Conservation (phyloP, 129 eudicot genomes). For the Flaveria bidentis region DNA sequence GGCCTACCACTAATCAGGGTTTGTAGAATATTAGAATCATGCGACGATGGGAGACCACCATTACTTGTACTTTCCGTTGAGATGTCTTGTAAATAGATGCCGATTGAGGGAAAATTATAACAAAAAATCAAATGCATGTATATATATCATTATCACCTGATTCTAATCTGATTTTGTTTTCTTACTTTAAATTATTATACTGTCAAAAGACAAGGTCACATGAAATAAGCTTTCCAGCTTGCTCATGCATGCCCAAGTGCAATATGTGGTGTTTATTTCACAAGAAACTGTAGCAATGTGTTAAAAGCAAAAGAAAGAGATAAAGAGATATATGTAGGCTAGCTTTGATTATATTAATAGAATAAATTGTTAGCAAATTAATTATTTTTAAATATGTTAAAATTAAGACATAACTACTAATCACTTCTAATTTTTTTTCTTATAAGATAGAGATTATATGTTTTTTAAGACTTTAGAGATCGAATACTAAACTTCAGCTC, state of each 20-base stretch:
- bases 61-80: conserved; percentile 13
- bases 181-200: conserved; percentile 38
- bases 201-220: conserved; percentile 41
- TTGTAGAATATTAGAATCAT: conserved; percentile 17
- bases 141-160: conserved; percentile 25
- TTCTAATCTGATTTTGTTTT: conserved; percentile 22
- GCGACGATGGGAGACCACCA: background rate
- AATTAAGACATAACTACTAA: background rate
- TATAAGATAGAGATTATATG: background rate
- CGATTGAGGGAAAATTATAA: background rate
- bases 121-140: conserved; percentile 23
- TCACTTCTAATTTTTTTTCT: background rate
- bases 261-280: conserved; percentile 37
- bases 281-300: conserved; percentile 23
- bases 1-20: conserved; percentile 8
- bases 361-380: background rate
- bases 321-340: background rate
- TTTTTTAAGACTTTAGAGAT: no score
- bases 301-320: conserved; percentile 17
- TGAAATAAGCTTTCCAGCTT: conserved; percentile 43
- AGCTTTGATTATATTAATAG: conserved; percentile 15
- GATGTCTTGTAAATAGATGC: conserved; percentile 12
- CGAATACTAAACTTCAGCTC: no score
- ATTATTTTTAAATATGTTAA: background rate
- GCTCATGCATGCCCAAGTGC: conserved; percentile 27